Base-by-base conservation (phyloP, 192 early-diverging fungal species). In the Podila epicladia region DNA sequence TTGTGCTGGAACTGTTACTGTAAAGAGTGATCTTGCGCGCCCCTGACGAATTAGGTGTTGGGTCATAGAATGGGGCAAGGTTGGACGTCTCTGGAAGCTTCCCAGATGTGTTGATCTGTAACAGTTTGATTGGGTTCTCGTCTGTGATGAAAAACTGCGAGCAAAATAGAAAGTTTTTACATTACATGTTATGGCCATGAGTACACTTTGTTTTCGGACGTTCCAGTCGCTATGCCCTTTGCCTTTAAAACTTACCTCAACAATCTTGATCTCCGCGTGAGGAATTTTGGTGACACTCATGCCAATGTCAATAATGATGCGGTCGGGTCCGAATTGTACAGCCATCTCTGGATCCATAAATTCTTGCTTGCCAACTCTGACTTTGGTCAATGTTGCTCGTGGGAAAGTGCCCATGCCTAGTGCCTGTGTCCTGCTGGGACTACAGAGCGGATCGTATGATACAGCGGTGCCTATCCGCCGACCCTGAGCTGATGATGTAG, bases 321-420 rank as follows among this genome's bases (percentile, higher is more conserved):
- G 69, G 38, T 71, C 76, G 6, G 76, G 65, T 3, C 62, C 71
- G 55, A 80, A 65, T 31, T 80, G 77, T 13, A 80, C 58, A 24
- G 33, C 6, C 77, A 80, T 80, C 7, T 45, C 45, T 33, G 50
- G 55, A 5, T 45, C 33, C 0, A 17, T 62, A 50, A 64, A 58
- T 24, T 73, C 70, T 1, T 60, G 24, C 22, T n/a, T 48, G 4
- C 45, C 71, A 6, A 72, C 15, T 9, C 67, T 55, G 29, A 80
- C 57, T 2, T 15, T 32, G 7, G 35, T 53, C 11, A 73, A 15
- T 19, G 59, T 26, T 17, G 66, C 66, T 17, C 59, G 67, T 28
- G 77, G 77, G 50, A 73, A 80, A 15, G 57, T 65, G 3, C 77
- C 77, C n/a, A 59, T 51, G 13, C 77, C 77, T 5, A 73, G 24